Conservation (phyloP, 1,139 yeast genomes). For the Debaryomycetaceae sp. region DNA sequence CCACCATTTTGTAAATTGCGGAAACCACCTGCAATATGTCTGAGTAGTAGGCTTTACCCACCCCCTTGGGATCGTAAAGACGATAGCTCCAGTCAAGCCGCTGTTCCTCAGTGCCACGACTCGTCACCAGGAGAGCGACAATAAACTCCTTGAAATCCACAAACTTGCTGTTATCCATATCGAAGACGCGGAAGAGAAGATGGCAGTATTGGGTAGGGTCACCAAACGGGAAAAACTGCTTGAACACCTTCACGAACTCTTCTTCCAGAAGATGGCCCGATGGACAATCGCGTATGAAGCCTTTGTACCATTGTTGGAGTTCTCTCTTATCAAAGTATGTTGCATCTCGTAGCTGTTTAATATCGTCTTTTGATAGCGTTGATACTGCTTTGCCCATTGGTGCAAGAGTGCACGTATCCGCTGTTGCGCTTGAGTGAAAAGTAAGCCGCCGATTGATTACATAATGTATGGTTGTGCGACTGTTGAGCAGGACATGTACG, state of each 20-base stretch:
- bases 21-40: slow-evolving; percentile 74
- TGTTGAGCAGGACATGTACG: too few species aligned
- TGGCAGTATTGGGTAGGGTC: slow-evolving; percentile 89
- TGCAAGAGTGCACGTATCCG: background rate
- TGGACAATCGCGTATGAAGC: slow-evolving; percentile 90
- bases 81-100: slow-evolving; percentile 82
- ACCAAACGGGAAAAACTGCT: slow-evolving; percentile 97
- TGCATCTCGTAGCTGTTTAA: slow-evolving; percentile 68
- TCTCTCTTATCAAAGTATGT: slow-evolving; percentile 92
- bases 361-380: slow-evolving; percentile 83
- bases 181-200: slow-evolving; percentile 82
- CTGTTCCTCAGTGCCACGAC: slow-evolving; percentile 82
- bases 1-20: slow-evolving; percentile 92
- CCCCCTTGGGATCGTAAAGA: slow-evolving; percentile 71
- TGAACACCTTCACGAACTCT: slow-evolving; percentile 85
- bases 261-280: slow-evolving; percentile 78
- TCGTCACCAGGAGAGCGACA: slow-evolving; percentile 75
- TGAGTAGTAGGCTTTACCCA: slow-evolving; percentile 62
- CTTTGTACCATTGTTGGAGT: slow-evolving; percentile 96
- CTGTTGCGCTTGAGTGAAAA: background rate
- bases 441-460: too few species aligned
- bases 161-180: slow-evolving; percentile 66
- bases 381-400: slow-evolving; percentile 93
- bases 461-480: too few species aligned
- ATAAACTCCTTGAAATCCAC: slow-evolving; percentile 93